phyloP scores from a whole-genome alignment of 2,329 filamentous ascomycete species.

The Fusarium succisae region DNA sequence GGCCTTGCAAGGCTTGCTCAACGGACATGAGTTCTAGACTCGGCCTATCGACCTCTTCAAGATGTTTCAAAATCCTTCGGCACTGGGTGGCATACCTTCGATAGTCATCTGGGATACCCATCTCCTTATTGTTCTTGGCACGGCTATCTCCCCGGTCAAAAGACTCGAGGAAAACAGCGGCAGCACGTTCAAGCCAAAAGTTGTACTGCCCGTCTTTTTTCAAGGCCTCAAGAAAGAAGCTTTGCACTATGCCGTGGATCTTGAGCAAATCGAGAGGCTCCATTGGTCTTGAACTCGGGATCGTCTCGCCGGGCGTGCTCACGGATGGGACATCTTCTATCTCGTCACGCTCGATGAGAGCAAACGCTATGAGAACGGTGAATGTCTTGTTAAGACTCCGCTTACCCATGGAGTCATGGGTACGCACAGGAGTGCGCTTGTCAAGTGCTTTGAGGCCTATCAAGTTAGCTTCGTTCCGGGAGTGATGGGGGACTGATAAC shows the following conservation, averaged over 20 bases:
- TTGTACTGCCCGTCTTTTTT: slow-evolving; percentile 28
- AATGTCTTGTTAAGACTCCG: slow-evolving; percentile 41
- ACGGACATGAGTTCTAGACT: slow-evolving; percentile 18
- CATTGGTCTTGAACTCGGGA: not conserved
- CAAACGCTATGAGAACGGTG: slow-evolving; percentile 38
- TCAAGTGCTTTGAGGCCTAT: slow-evolving; percentile 35
- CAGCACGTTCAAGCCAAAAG: slow-evolving; percentile 40
- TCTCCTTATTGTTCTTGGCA: slow-evolving; percentile 13
- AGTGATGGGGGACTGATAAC: not conserved
- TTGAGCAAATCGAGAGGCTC: slow-evolving; percentile 39
- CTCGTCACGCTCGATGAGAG: slow-evolving; percentile 40
- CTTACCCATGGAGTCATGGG: slow-evolving; percentile 30
- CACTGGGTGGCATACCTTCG: slow-evolving; percentile 36
- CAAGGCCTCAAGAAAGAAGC: slow-evolving; percentile 36
- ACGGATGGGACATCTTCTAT: slow-evolving; percentile 34
- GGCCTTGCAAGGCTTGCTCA: slow-evolving; percentile 16
- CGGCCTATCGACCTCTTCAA: slow-evolving; percentile 26
- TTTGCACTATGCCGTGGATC: slow-evolving; percentile 37
- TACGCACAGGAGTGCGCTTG: slow-evolving; percentile 36
- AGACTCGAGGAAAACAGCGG: slow-evolving; percentile 36
- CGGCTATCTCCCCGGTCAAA: slow-evolving; percentile 34
- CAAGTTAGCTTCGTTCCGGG: not conserved
- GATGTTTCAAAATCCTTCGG: slow-evolving; percentile 35
- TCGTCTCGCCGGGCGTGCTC: slow-evolving; percentile 17
- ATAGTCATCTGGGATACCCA: slow-evolving; percentile 39